These are phyloP conservation scores for Botrytis paeoniae DNA, from an alignment of 2,329 filamentous ascomycete genomes.

Conservation along the genomic window DNA sequence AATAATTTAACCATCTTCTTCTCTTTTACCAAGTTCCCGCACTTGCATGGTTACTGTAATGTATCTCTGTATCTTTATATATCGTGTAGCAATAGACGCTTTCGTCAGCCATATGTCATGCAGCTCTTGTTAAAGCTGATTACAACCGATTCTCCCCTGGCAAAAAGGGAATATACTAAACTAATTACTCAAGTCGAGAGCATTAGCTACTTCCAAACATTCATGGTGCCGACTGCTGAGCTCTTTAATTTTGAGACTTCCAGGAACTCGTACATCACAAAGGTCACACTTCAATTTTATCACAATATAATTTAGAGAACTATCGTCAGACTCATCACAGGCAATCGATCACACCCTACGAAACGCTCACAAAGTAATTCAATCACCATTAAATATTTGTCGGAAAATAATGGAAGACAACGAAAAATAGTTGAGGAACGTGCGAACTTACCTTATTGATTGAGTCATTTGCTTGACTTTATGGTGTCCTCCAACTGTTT, in stretches of 20 bases:
- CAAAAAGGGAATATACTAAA: neutral
- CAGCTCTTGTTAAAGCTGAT: neutral
- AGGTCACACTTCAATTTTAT: neutral
- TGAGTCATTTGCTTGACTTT: too few relatives aligned
- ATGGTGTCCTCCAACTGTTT: neutral
- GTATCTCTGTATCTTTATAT: neutral
- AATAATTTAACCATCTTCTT: neutral
- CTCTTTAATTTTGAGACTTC: neutral
- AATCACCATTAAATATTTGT: neutral
- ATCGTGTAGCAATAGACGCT: neutral
- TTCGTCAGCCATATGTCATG: neutral
- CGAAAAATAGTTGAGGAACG: too few relatives aligned
- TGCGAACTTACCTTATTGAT: too few relatives aligned
- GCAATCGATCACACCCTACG: neutral
- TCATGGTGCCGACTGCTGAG: neutral
- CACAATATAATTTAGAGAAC: neutral
- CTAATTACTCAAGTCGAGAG: neutral
- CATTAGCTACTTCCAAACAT: neutral
- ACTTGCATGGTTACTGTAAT: neutral
- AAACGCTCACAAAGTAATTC: neutral
- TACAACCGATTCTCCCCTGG: rapidly evolving
- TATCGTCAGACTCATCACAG: neutral
- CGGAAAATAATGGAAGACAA: too few relatives aligned
- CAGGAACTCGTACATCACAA: neutral
- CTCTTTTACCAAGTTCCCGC: neutral